Base-by-base conservation (phyloP, 108 stramenopile genomes). In the Conticribra weissflogii region DNA sequence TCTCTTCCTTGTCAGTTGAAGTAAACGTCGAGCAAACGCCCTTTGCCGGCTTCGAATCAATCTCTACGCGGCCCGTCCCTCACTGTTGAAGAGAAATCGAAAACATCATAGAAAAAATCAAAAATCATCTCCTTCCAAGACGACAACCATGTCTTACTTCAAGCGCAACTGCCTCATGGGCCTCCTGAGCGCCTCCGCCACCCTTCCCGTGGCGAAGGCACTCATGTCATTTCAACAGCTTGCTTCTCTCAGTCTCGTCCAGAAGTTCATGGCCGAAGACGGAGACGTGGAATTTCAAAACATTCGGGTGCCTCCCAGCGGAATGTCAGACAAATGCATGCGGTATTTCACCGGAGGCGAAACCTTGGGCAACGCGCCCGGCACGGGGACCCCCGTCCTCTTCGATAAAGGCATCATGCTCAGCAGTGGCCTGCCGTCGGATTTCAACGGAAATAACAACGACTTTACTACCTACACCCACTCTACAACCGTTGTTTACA, bases 361-460 rank as follows among this genome's bases (percentile, higher is more conserved):
- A 0, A 55, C 66, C 18, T 31, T 67, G 5, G 66, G 66, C 1
- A 55, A 54, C 7, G 15, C 15, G 4, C 3, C 5, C 21, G 50
- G 21, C 15, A 51, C 21, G 18, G 33, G 17, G 14, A 67, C 54
- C 31, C 54, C 54, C 19, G 27, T 67, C 23, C 58, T 66, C 0
- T 65, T 65, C 8, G 59, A 66, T 36, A 36, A 30, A 27, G 73
- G 73, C 18, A 45, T 74, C 59, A 66, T 74, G 8, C 30, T 74
- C 19, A 65, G 63, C 3, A 66, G 65, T 30, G 73, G 73, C 19
- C 53, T 45, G 5, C 65, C 73, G 0, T 22, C 34, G 8, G 17
- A 50, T 49, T 66, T 74, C 25, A 74, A 74, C 47, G 27, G 36
- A 17, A 56, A 66, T 17, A 45, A 65, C n/a, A 14, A 1, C 2